Base-by-base conservation (phyloP, 495 filamentous ascomycete species). In the Neurospora sp. region DNA sequence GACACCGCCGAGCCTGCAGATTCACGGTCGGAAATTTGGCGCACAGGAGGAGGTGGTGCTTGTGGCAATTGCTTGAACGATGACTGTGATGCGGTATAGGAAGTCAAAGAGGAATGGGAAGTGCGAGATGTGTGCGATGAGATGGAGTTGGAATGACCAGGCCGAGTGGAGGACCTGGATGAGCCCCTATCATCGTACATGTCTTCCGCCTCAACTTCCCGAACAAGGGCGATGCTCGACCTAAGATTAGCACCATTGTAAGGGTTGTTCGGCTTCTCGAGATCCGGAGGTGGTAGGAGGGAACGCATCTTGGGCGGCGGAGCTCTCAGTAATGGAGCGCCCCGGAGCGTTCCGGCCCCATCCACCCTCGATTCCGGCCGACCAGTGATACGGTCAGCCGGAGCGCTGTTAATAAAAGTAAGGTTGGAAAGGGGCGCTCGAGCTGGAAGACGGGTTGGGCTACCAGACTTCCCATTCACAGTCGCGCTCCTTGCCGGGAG, bases 281-380 rank as follows among this genome's bases (percentile, higher is more conserved):
- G 80, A 22, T 88, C 90, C 1, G 90, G 90, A 20, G 91, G 83
- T 37, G 90, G 90, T 44, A 79, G 69, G 14, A 96, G 89, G 72
- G 94, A 93, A 74, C 94, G 88, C 94, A 97, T 97, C 78, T 93
- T 92, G 40, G 94, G 94, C 40, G 94, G 94, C 39, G 94, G 93
- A 18, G 90, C 90, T 74, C 91, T 77, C 68, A 81, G 74, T 80
- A 81, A 77, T 37, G 77, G 89, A 83, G 74, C 88, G 82, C 69
- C 85, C 9, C 77, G 71, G 3, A 83, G 82, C 16, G 80, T 22
- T 31, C 69, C 71, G 22, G 70, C 73, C 16, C 61, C 68, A 10
- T 82, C 85, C 14, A 72, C 71, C 71, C 85, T 73, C 77, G 87
- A 79, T 73, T 85, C 80, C n/a, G 82, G 80, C 73, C 83, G 73